A percentile compares a stretch with the other conserved stretches of the same genome.
phyloP scores from a whole-genome alignment of 768 basidiomycete genomes.

The Termitomyces sp. region DNA sequence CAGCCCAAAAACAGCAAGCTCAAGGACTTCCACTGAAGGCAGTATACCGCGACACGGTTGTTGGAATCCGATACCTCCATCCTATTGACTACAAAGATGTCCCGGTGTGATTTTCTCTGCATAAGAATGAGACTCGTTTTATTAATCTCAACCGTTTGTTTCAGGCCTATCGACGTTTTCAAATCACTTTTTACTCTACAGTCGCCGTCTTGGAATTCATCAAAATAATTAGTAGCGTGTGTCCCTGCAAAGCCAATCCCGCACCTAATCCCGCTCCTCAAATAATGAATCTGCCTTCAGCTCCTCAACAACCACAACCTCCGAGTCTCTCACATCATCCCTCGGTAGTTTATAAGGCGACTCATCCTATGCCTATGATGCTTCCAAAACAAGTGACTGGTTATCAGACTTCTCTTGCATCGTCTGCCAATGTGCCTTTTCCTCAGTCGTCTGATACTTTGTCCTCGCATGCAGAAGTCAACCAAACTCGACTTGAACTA shows the following conservation, averaged over 20 bases:
- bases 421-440: constrained; percentile 9
- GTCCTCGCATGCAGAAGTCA: constrained; percentile 3
- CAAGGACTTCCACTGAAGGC: constrained; percentile 74
- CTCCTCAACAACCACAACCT: constrained; percentile 3
- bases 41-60: constrained; percentile 66
- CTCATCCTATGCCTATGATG: not conserved
- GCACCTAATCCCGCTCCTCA: constrained; percentile 13
- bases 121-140: constrained; percentile 6
- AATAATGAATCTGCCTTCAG: constrained; percentile 7
- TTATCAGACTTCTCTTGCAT: constrained; percentile 3
- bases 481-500: not conserved
- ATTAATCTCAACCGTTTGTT: constrained; percentile 3
- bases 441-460: constrained; percentile 1
- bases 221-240: constrained; percentile 56
- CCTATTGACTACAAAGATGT: constrained; percentile 25
- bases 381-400: not conserved
- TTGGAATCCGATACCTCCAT: constrained; percentile 72
- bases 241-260: constrained; percentile 67
- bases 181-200: constrained; percentile 58
- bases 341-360: not conserved
- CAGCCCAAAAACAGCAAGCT: constrained; percentile 19
- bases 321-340: constrained; percentile 4
- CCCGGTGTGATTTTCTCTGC: constrained; percentile 11
- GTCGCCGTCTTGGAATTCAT: constrained; percentile 51
- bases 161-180: constrained; percentile 70